phyloP scores from a whole-genome alignment of 108 stramenopile species.

The Cylindrotheca fusiformis region DNA sequence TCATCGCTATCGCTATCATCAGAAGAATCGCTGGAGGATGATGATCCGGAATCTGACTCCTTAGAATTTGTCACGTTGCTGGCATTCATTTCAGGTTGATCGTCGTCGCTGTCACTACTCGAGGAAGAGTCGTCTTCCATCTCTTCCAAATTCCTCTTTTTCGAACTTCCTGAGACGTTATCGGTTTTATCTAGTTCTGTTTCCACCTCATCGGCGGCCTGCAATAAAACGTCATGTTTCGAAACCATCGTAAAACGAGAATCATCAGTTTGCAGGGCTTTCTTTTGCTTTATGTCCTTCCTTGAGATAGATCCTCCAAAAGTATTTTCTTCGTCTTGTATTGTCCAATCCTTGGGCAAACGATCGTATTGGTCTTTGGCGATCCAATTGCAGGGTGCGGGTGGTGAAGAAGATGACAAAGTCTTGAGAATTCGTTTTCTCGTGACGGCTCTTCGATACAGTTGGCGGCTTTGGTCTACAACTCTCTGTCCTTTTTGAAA shows the following conservation, averaged over 20 bases:
- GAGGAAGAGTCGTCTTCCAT: slow-evolving; percentile 17
- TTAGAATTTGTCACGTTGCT: not conserved
- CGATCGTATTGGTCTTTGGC: slow-evolving; percentile 32
- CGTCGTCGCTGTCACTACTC: slow-evolving; percentile 15
- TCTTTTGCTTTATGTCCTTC: slow-evolving; percentile 12
- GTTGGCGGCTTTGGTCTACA: slow-evolving; percentile 47
- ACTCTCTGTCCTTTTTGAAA: slow-evolving; percentile 58
- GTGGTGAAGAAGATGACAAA: slow-evolving; percentile 8
- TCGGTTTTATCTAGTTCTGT: slow-evolving; percentile 19
- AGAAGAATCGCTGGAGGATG: slow-evolving; percentile 14
- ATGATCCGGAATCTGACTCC: slow-evolving; percentile 10
- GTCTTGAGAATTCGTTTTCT: slow-evolving; percentile 49
- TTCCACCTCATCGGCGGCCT: slow-evolving; percentile 39
- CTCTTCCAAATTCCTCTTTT: not conserved
- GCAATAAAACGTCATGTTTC: slow-evolving; percentile 33
- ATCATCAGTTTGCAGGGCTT: slow-evolving; percentile 13
- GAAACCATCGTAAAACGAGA: slow-evolving; percentile 35
- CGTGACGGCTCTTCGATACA: slow-evolving; percentile 47
- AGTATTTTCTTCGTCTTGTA: slow-evolving; percentile 31
- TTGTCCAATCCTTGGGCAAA: slow-evolving; percentile 37
- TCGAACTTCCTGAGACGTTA: slow-evolving; percentile 3
- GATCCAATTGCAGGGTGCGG: slow-evolving; percentile 25
- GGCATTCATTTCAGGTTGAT: too few relatives aligned
- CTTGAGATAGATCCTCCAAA: slow-evolving; percentile 36
- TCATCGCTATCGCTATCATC: slow-evolving; percentile 27